Base-by-base conservation (phyloP, 345 rosid genomes). In the Hypericum perforatum region DNA sequence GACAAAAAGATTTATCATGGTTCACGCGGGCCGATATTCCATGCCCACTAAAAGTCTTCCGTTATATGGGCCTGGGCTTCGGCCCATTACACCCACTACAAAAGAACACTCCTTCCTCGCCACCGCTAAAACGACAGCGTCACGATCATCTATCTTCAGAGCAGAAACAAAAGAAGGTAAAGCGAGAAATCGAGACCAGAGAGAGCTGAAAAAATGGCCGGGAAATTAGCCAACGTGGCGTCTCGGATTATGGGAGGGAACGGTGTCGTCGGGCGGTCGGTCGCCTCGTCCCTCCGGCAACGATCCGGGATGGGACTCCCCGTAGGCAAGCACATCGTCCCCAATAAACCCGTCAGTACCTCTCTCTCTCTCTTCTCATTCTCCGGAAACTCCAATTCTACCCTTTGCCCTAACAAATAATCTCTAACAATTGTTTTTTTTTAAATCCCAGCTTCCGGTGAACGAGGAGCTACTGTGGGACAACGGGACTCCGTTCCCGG, bases 281-380 rank as follows among this genome's bases (percentile, higher is more conserved):
- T 70, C 52, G 80, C 76, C 11, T 80, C 95, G 2, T 22, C 32
- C 32, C 32, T 22, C 16, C 95, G 89, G 40, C 82, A 74, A 54
- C 94, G 95, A 22, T 73, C 97, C 62, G 98, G 98, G 44, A 84
- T 88, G 91, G 98, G 98, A 60, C 86, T 85, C 15, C 97, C 97
- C 14, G 94, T 81, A 55, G 98, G 98, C 44, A 88, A 80, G 60
- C 98, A 88, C 72, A 80, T 88, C 76, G 94, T 92, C 72, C 97
- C 98, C 57, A 76, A 92, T 47, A 85, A 92, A 71, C 89, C 95
- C 8, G 98, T 92, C 50, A 70, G 85, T 70, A 16, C 6, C 43
- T 22, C 32, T 53, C 32, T 15, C 0, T 3, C 37, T 14, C n/a
- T 2, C 41, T 5, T 58, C 16, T 48, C 11, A 9, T 11, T n/a